A percentile compares a stretch with the other conserved stretches of the same genome.
phyloP scores from a whole-genome alignment of 2,329 filamentous ascomycete genomes.

The Sporothrix pseudoabietina region DNA sequence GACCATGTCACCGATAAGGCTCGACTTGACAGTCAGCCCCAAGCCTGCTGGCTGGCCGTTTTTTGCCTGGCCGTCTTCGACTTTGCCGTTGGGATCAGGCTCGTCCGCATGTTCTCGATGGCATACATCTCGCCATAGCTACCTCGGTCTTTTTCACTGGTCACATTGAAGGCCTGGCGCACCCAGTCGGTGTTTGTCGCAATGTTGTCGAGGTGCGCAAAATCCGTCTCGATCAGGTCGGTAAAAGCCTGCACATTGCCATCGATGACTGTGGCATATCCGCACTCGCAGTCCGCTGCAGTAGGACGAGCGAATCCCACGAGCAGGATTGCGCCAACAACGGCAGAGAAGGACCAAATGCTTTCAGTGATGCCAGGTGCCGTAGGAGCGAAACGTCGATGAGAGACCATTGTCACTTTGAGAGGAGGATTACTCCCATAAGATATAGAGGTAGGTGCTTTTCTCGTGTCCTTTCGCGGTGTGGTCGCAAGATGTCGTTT shows the following conservation, averaged over 20 bases:
- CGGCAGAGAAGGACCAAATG: slow-evolving; percentile 6
- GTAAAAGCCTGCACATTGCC: slow-evolving; percentile 59
- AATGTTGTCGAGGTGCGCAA: slow-evolving; percentile 57
- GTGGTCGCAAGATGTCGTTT: neutral
- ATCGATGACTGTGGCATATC: slow-evolving; percentile 60
- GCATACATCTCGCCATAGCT: slow-evolving; percentile 66
- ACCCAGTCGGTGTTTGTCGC: slow-evolving; percentile 62
- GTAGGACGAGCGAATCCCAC: slow-evolving; percentile 35
- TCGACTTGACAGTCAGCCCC: slow-evolving; percentile 57
- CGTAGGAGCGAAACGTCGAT: neutral
- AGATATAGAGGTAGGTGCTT: neutral
- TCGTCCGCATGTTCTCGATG: slow-evolving; percentile 57
- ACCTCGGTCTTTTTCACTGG: slow-evolving; percentile 59
- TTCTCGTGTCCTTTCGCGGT: neutral
- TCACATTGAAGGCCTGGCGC: slow-evolving; percentile 67
- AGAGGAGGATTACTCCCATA: no score
- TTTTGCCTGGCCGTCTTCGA: slow-evolving; percentile 49
- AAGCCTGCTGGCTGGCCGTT: slow-evolving; percentile 55
- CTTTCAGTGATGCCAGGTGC: neutral
- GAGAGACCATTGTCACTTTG: slow-evolving; percentile 14
- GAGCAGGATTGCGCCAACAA: slow-evolving; percentile 32
- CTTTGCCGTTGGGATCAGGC: slow-evolving; percentile 45
- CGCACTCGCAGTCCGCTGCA: slow-evolving; percentile 67
- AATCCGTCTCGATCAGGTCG: slow-evolving; percentile 72
- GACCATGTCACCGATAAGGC: slow-evolving; percentile 55